Percentiles rank a stretch among this genome's conserved stretches.
Conservation (phyloP, 805 yeast genomes). For the Wickerhamiella musiphila region DNA sequence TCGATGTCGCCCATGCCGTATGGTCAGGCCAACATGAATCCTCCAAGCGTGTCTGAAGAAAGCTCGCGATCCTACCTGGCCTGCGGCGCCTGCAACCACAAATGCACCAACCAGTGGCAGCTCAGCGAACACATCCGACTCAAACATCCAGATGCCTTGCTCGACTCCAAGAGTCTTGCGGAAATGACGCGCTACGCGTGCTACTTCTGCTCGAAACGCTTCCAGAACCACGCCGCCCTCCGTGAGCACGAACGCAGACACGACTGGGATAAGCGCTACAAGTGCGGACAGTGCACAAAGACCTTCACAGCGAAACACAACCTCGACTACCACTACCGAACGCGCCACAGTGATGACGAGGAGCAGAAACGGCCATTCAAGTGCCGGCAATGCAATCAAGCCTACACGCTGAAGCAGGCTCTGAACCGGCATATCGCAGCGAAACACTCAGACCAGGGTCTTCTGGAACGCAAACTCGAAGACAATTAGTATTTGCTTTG, state of each 20-base stretch:
- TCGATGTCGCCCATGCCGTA: no score
- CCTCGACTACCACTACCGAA: conserved; percentile 1
- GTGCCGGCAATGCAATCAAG: neutral
- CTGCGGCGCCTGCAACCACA: no score
- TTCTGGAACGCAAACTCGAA: no score
- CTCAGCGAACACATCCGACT: no score
- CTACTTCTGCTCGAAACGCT: neutral
- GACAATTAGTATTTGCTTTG: no score
- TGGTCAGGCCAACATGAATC: no score
- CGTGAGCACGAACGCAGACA: conserved; percentile 1
- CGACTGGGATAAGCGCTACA: conserved; percentile 1
- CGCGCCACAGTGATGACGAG: neutral
- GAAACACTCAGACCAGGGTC: neutral
- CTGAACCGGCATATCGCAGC: neutral
- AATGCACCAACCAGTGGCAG: no score
- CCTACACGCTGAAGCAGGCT: neutral
- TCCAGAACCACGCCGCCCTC: neutral
- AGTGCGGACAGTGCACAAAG: conserved; percentile 1
- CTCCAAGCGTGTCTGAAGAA: no score
- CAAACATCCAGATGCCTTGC: no score
- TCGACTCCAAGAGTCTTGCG: no score
- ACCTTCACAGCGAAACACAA: neutral
- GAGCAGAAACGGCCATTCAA: neutral
- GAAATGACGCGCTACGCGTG: no score
- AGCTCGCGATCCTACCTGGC: no score